Evolutionary conservation across 169 alveolate genomes (phyloP), one percentile per base, ranked within the genome.

Genomic region (Plasmodium malariae): DNA sequence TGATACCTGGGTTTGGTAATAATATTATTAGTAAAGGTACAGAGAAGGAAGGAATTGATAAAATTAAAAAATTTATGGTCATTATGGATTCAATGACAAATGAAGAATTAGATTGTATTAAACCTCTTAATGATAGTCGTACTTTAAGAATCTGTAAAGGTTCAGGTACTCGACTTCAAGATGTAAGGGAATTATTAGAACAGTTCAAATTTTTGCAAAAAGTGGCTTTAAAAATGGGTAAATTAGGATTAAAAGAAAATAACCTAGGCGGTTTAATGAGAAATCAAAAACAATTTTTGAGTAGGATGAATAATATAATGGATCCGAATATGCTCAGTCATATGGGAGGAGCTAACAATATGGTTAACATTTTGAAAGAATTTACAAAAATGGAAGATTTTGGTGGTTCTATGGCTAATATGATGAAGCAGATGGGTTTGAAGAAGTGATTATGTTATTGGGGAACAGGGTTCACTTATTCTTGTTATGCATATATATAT

Each of bases 61-160:
- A 99, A 78, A 96, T 99, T 21, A 97, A 98, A 97, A 96, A 97
- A 74, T 98, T 98, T 93, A 93, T 98, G 95, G 96, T 96, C 74
- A 98, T 98, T 48, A 97, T 98, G 99, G 99, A 98, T 93, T 97
- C 99, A 1, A 98, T 98, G 99, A 98, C 99, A 19, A 96, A 95
- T 60, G 98, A 93, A 59, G 99, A 98, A 94, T 92, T 98, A 34
- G 99, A 98, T 88, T 95, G 99, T 48, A 96, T 93, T 55, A 96
- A 96, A 89, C 97, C 96, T n/a, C 80, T 98, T 17, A 96, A 78
- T 91, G 97, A 95, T 21, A 92, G 97, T 26, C 95, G 99, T 74
- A 94, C 97, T n/a, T 40, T 92, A 24, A 92, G 99, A 65, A 96
- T 98, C 21, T 99, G 99, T 3, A 93, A 95, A 68, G 99, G 99